phyloP scores from a whole-genome alignment of 164 flowering plant species.

The Cinnamomum micranthum region DNA sequence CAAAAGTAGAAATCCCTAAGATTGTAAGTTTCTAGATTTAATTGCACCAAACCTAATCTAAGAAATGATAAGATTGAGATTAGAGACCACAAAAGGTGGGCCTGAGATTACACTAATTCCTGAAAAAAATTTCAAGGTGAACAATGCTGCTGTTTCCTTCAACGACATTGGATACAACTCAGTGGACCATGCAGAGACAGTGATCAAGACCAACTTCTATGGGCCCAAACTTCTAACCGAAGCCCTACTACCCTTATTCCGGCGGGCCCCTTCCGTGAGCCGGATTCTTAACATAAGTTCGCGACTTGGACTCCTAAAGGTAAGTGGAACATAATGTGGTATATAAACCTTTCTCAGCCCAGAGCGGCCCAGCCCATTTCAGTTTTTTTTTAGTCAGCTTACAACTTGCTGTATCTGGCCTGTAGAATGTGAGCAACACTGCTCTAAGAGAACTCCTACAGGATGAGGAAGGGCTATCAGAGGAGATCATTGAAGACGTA shows the following conservation, averaged over 20 bases:
- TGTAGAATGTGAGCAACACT: conserved; percentile 69
- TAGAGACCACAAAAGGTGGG: too few species aligned
- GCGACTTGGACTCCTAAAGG: conserved; percentile 63
- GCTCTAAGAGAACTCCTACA: conserved; percentile 30
- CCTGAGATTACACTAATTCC: too few species aligned
- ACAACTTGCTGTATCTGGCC: too few species aligned
- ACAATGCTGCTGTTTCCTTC: conserved; percentile 85
- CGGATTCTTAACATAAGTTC: conserved; percentile 85
- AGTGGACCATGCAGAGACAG: conserved; percentile 68
- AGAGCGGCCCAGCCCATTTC: neutral
- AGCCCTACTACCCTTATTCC: conserved; percentile 63
- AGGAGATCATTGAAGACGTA: conserved; percentile 40
- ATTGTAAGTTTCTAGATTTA: too few species aligned
- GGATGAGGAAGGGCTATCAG: conserved; percentile 47
- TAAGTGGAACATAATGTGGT: conserved; percentile 21
- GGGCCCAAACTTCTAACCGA: conserved; percentile 68
- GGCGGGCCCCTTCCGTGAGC: conserved; percentile 33
- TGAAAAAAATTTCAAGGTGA: conserved; percentile 39
- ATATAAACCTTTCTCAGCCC: too few species aligned
- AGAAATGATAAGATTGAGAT: too few species aligned
- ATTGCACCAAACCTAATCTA: too few species aligned
- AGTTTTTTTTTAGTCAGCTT: too few species aligned
- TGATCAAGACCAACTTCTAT: conserved; percentile 65
- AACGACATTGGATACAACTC: conserved; percentile 60
- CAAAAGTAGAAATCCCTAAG: too few species aligned